Evolutionary conservation across 257 asterid species (phyloP).

Genomic region (Fraxinus cuspidata): DNA sequence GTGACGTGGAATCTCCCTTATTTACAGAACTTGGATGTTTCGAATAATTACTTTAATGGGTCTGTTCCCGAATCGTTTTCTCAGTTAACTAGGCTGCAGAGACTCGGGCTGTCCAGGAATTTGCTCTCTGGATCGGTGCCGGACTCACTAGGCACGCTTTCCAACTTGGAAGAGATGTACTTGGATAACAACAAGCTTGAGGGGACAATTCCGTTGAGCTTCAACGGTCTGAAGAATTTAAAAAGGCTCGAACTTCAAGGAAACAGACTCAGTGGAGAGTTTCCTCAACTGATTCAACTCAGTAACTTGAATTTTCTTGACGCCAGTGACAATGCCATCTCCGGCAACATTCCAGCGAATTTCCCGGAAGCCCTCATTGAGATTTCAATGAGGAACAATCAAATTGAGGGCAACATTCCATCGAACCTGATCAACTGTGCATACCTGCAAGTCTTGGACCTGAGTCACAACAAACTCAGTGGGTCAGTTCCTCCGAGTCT

Average conservation of each 20-base stretch:
- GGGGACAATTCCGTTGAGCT: constrained; percentile 45
- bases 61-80: constrained; percentile 62
- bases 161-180: constrained; percentile 53
- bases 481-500: constrained; percentile 68
- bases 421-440: constrained; percentile 22
- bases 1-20: constrained; percentile 57
- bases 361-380: constrained; percentile 58
- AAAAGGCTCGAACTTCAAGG: constrained; percentile 71
- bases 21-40: constrained; percentile 57
- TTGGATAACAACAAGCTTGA: constrained; percentile 58
- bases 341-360: constrained; percentile 58
- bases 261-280: constrained; percentile 47
- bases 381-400: constrained; percentile 56
- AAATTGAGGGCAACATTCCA: constrained; percentile 54
- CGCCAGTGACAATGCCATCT: constrained; percentile 69
- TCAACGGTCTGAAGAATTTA: constrained; percentile 58
- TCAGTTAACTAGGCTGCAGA: constrained; percentile 37
- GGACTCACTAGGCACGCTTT: constrained; percentile 45
- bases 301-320: constrained; percentile 45
- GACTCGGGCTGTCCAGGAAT: constrained; percentile 61
- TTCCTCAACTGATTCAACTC: constrained; percentile 64
- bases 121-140: constrained; percentile 59
- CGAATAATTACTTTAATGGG: constrained; percentile 57
- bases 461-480: constrained; percentile 69
- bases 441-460: constrained; percentile 63